A percentile compares a stretch with the other conserved stretches of the same genome.
Conservation (phyloP, 2,329 filamentous ascomycete genomes). For the Colletotrichum paranaense region DNA sequence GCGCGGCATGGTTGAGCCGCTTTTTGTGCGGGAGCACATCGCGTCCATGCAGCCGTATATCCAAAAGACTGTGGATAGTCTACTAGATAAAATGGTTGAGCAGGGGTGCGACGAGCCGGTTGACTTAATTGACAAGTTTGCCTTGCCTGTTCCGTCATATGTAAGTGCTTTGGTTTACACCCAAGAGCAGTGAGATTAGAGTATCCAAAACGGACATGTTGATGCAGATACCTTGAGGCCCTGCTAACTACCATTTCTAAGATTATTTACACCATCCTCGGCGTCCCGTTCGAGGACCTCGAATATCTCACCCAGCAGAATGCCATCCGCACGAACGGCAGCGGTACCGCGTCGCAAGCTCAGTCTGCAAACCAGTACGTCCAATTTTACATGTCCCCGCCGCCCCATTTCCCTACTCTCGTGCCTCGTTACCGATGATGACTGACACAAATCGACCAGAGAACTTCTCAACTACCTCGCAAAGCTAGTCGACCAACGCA, state of each 20-base stretch:
- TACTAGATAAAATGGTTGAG: conserved; percentile 52
- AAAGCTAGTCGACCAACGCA: conserved; percentile 53
- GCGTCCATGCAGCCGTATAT: conserved; percentile 56
- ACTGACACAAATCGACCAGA: conserved; percentile 35
- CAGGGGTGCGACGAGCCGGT: conserved; percentile 51
- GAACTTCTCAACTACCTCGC: conserved; percentile 58
- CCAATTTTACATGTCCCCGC: not conserved
- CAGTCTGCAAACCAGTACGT: conserved; percentile 54
- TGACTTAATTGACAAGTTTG: conserved; percentile 59
- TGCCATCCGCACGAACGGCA: conserved; percentile 59
- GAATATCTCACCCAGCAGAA: conserved; percentile 58
- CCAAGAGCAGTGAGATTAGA: too few species aligned
- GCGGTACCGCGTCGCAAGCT: conserved; percentile 57
- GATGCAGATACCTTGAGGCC: too few species aligned
- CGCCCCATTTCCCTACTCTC: not conserved
- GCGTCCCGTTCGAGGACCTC: conserved; percentile 59
- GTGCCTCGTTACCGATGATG: not conserved
- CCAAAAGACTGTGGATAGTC: conserved; percentile 55
- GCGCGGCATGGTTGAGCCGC: conserved; percentile 57
- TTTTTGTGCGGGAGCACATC: conserved; percentile 54
- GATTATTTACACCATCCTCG: conserved; percentile 63
- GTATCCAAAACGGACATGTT: too few species aligned
- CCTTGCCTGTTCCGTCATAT: conserved; percentile 59
- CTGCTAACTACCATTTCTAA: conserved; percentile 30
- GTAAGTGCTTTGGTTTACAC: conserved; percentile 40